These are phyloP conservation scores for Xylariales sp. DNA, from an alignment of 2,329 filamentous ascomycete genomes.

Conservation along the genomic window DNA sequence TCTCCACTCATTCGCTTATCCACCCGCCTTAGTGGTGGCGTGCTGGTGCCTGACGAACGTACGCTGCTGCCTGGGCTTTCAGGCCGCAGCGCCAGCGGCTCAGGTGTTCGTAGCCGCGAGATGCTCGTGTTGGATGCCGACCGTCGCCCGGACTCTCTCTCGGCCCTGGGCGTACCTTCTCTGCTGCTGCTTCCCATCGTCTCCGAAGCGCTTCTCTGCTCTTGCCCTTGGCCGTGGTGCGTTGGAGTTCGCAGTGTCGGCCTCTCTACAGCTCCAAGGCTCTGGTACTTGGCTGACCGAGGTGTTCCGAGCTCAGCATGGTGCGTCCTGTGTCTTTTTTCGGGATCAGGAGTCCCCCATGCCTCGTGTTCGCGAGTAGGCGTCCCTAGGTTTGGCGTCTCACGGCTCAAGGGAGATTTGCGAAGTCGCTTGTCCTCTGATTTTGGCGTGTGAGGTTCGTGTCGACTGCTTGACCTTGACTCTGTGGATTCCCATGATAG, in stretches of 20 bases:
- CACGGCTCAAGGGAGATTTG: conserved; percentile 18
- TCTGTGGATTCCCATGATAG: conserved; percentile 34
- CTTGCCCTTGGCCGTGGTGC: conserved; percentile 9
- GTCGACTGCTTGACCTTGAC: conserved; percentile 36
- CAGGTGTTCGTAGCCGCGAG: conserved; percentile 47
- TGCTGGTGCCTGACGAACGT: conserved; percentile 48
- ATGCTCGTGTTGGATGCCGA: conserved; percentile 52
- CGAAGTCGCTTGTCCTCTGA: conserved; percentile 21
- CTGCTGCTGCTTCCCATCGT: conserved; percentile 24
- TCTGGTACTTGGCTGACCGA: conserved; percentile 14
- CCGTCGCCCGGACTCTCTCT: conserved; percentile 25
- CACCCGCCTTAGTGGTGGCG: conserved; percentile 62
- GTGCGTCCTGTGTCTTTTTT: conserved; percentile 6
- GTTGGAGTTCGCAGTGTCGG: conserved; percentile 14
- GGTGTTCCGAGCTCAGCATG: conserved; percentile 14
- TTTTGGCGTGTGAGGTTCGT: conserved; percentile 29
- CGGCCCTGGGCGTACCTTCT: conserved; percentile 15
- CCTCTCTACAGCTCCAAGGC: conserved; percentile 12
- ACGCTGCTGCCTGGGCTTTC: conserved; percentile 54
- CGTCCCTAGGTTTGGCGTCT: conserved; percentile 18
- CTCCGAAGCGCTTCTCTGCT: conserved; percentile 35
- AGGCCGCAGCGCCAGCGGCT: conserved; percentile 53
- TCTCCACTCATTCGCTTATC: conserved; percentile 70
- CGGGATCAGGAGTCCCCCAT: conserved; percentile 9
- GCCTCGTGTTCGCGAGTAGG: background rate